phyloP scores from a whole-genome alignment of 1,139 yeast genomes.

The Pichia sp. region DNA sequence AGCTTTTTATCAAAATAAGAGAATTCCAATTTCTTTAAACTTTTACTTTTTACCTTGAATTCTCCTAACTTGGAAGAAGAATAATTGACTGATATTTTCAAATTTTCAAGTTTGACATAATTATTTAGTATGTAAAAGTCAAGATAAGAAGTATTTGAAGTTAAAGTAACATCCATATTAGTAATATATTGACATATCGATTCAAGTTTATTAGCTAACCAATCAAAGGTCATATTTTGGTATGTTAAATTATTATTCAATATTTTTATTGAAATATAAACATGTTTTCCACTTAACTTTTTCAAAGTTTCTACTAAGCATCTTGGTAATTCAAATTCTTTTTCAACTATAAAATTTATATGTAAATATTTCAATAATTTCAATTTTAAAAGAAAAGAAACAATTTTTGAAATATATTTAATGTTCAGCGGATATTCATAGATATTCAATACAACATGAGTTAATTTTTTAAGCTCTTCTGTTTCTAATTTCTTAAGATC shows the following conservation, averaged over 20 bases:
- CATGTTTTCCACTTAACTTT: background rate
- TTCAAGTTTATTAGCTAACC: slow-evolving; percentile 4
- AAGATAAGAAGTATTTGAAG: slow-evolving; percentile 1
- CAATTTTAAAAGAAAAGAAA: slow-evolving; percentile 3
- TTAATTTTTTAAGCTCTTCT: background rate
- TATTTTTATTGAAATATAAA: slow-evolving; percentile 1
- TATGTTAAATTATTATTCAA: slow-evolving; percentile 9
- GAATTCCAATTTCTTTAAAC: slow-evolving; percentile 6
- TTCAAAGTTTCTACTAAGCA: slow-evolving; percentile 3
- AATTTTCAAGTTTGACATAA: background rate
- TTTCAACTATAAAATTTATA: slow-evolving; percentile 5
- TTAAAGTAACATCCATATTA: slow-evolving; percentile 6
- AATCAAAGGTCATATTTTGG: slow-evolving; percentile 9
- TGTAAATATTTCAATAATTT: slow-evolving; percentile 1
- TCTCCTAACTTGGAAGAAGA: slow-evolving; percentile 6
- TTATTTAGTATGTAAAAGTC: slow-evolving; percentile 2
- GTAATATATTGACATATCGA: slow-evolving; percentile 3
- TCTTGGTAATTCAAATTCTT: slow-evolving; percentile 3
- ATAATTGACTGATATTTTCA: slow-evolving; percentile 7
- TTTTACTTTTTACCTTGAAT: slow-evolving; percentile 1
- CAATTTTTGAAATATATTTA: slow-evolving; percentile 1
- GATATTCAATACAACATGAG: slow-evolving; percentile 4
- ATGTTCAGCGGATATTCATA: slow-evolving; percentile 6
- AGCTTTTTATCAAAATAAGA: slow-evolving; percentile 8
- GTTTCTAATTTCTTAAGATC: background rate